Evolutionary conservation across 1,139 yeast species (phyloP), one percentile per base, ranked within the genome.

Genomic region (Yamadazyma atlantica): DNA sequence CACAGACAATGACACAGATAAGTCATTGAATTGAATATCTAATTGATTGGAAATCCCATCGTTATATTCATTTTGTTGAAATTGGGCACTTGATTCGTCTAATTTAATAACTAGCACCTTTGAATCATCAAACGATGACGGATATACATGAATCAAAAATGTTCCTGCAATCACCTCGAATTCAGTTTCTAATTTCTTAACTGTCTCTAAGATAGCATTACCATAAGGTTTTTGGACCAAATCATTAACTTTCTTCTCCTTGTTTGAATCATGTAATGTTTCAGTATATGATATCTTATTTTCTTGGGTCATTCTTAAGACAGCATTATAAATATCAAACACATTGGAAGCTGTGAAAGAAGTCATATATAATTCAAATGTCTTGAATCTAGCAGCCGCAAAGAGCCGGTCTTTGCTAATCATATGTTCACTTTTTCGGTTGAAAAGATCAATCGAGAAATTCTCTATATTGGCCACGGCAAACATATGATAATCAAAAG

Each of bases 401-500:
- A 75, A 75, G 15, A 90, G 64, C 39, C 78, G 75, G 53, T 88
- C 95, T 39, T 78, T 78, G 19, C 71, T 57, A 3, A 65, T 57
- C 22, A 69, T 55, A 3, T 53, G 53, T 32, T 66, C 66, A 39
- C 76, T 82, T 51, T 74, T 78, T 53, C 84, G 87, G 55, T 90
- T 90, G 54, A 75, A 82, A 24, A 88, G 68, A 29, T 80, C 80
- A 29, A 84, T 61, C 6, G 74, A 66, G 23, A 80, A 64, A 1
- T 68, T 64, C 16, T 69, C 62, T 23, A 84, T 56, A 19, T 73
- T 71, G 1, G 80, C 75, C 37, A 90, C 74, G 13, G 86, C 75
- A 60, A 92, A 88, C 17, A 86, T 79, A 54, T 90, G 96, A 54
- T 81, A 87, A 55, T 92, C 97, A 53, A 90, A 79, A 0, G 92